phyloP scores from a whole-genome alignment of 176 grass and related monocot species.

The Rhynchospora pubera region DNA sequence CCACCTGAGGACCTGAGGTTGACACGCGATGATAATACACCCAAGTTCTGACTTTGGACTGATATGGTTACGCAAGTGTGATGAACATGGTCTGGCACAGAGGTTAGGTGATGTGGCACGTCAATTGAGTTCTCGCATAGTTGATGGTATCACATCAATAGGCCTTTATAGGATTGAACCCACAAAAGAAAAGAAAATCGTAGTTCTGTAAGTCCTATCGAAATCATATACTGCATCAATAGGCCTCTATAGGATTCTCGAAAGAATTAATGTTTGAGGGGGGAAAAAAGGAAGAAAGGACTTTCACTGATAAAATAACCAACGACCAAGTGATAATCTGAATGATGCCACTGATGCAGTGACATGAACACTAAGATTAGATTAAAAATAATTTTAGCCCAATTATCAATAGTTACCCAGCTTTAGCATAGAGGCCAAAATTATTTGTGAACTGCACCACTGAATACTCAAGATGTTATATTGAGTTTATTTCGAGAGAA shows the following conservation, averaged over 20 bases:
- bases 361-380: slow-evolving; percentile 2
- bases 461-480: background rate
- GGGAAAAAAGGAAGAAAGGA: background rate
- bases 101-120: background rate
- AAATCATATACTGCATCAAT: background rate
- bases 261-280: background rate
- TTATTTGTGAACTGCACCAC: background rate
- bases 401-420: background rate
- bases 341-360: background rate
- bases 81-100: background rate
- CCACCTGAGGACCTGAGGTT: too few species aligned
- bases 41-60: background rate
- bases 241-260: background rate
- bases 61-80: background rate
- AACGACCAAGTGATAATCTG: background rate
- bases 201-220: background rate
- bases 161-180: too few species aligned
- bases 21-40: background rate
- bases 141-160: too few species aligned
- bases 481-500: background rate
- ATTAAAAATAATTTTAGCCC: background rate
- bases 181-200: background rate
- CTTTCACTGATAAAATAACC: background rate
- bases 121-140: background rate
- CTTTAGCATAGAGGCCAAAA: slow-evolving; percentile 1